Evolutionary conservation across 129 eudicot species (phyloP).

Genomic region (Calendula officinalis): DNA sequence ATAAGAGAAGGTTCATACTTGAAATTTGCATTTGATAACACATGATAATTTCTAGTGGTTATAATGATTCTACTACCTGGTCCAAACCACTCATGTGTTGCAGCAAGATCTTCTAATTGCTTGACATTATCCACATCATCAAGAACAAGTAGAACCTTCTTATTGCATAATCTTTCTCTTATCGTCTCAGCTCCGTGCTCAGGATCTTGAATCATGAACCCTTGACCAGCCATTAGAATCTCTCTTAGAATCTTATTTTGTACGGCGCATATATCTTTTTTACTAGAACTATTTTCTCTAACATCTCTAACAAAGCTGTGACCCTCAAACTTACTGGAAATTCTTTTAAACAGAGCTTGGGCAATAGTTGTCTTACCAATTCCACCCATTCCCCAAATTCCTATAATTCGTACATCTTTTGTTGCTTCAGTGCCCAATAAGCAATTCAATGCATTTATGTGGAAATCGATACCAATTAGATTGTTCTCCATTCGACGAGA

Average conservation of each 20-base stretch:
- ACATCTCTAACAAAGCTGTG: not conserved
- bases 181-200: not conserved
- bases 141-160: constrained; percentile 29
- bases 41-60: constrained; percentile 13
- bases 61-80: constrained; percentile 21
- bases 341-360: not conserved
- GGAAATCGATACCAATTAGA: constrained; percentile 5
- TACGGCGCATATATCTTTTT: constrained; percentile 6
- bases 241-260: not conserved
- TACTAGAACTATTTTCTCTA: constrained; percentile 1
- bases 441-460: not conserved
- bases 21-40: not conserved
- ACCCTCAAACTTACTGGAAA: not conserved
- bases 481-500: not conserved
- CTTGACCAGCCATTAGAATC: not conserved
- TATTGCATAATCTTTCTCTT: not conserved
- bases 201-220: not conserved
- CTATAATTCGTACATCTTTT: not conserved
- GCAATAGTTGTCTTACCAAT: not conserved
- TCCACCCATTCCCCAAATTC: not conserved
- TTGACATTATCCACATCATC: constrained; percentile 21
- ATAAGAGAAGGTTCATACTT: not conserved
- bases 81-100: constrained; percentile 25
- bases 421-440: not conserved
- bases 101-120: constrained; percentile 19